Base-by-base conservation (phyloP, 352 stramenopile species). In the Pythium scleroteichum region DNA sequence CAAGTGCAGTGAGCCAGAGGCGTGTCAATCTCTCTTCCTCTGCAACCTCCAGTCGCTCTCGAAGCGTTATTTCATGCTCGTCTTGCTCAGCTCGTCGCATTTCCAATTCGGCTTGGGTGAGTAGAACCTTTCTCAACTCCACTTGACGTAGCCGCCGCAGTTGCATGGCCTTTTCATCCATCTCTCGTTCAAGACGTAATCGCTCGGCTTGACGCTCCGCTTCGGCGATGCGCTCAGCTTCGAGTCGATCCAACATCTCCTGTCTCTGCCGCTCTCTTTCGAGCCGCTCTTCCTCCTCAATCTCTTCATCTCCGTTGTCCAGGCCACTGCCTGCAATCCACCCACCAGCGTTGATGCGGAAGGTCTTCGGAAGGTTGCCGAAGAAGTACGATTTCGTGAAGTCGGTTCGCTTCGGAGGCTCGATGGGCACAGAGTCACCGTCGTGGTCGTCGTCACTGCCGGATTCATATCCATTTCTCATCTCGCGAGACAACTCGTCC, bases 311-410 rank as follows among this genome's bases (percentile, higher is more conserved):
- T 6, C 79, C 79, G 22, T 92, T 92, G 22, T 92, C 72, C 8
- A 88, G 54, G 1, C 79, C 82, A 61, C 78, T 88, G 32, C 82
- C 79, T 41, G 70, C 67, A 4, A 69, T 19, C 82, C 79, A 92
- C 0, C 73, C 69, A 42, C 68, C 77, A 6, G 74, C 58, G 29
- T 74, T 71, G 32, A 84, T 64, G 40, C 67, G 73, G 38, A 82
- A 81, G 13, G 69, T 65, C 17, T 57, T 47, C 4, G 79, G 79
- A 4, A 91, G 71, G 45, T 82, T 86, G 10, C 76, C 72, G 55
- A 89, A 91, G 66, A 91, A 89, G 50, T 88, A 88, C 16, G 82
- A 89, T 9, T 59, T 64, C 3, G 75, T 87, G 50, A 91, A 91
- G 27, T 91, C 79, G 2, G 79, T 78, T 9, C 79, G 75, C 56